These are phyloP conservation scores for Penicillium sp. DNA, from an alignment of 2,329 filamentous ascomycete species.

Conservation along the genomic window DNA sequence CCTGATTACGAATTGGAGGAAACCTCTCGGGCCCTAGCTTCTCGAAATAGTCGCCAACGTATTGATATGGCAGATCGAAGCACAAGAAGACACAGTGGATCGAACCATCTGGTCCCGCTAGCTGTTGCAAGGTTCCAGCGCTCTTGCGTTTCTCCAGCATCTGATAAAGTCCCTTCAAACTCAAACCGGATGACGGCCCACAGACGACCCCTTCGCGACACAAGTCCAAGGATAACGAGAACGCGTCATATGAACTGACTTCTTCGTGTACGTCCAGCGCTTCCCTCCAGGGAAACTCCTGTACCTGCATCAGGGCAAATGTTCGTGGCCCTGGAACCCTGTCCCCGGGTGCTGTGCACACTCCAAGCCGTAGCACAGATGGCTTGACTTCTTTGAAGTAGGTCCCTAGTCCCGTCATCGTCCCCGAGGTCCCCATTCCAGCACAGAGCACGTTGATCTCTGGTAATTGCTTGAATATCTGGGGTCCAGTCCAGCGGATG, in stretches of 20 bases:
- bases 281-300: conserved; percentile 52
- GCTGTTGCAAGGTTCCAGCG: conserved; percentile 37
- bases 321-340: conserved; percentile 54
- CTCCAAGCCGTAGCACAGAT: conserved; percentile 33
- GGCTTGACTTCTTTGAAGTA: conserved; percentile 45
- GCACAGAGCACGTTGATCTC: conserved; percentile 50
- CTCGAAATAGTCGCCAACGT: conserved; percentile 52
- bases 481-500: too few species aligned
- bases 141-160: conserved; percentile 45
- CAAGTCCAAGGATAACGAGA: conserved; percentile 45
- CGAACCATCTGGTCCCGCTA: conserved; percentile 41
- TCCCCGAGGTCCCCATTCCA: conserved; percentile 50
- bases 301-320: conserved; percentile 42
- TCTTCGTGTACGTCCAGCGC: conserved; percentile 50
- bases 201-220: conserved; percentile 52
- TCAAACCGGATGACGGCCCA: conserved; percentile 55
- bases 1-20: conserved; percentile 42
- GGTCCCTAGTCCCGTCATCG: conserved; percentile 44
- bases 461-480: conserved; percentile 48
- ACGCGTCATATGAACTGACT: conserved; percentile 49
- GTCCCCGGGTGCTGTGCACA: conserved; percentile 51
- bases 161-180: conserved; percentile 46
- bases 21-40: conserved; percentile 47
- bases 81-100: conserved; percentile 53
- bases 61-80: conserved; percentile 57